Evolutionary conservation across 2,329 filamentous ascomycete genomes (phyloP), one percentile per base, ranked within the genome.

Genomic region (Emergomyces africanus): DNA sequence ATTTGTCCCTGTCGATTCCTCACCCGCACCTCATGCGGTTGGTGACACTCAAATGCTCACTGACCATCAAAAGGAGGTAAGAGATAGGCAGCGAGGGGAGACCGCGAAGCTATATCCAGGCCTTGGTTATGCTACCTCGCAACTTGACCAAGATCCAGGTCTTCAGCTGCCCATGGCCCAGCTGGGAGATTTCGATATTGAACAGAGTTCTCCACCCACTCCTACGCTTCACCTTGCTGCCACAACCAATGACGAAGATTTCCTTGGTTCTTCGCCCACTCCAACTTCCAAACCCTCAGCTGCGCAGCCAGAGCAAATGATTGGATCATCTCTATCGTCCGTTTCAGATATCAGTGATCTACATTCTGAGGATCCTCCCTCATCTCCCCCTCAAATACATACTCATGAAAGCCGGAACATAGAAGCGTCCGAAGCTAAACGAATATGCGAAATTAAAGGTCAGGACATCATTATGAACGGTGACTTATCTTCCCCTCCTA

Each of bases 61-160:
- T 0, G 88, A 91, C 41, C 82, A 84, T 49, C 90, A 95, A 69
- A 86, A 81, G 66, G 89, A 95, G 66, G 83, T 92, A 48, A 82
- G 84, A 51, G 84, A 89, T 65, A 80, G 86, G 55, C 89, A 95
- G 68, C 79, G 79, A 51, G 72, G 72, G 9, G 83, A 87, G 63
- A 81, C 81, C 28, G 81, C 82, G 5, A 79, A 79, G 0, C 76
- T 92, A 62, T 92, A 90, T 64, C 79, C 86, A 0, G 82, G 86
- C 23, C 78, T 91, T 30, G 78, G 78, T 35, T 85, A 84, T 1
- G 65, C 67, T 5, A 61, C 33, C 68, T 64, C 41, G 66, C 28
- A 63, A 60, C 18, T 33, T 44, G 54, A 25, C 12, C 54, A 42
- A 28, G 39, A 44, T 44, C n/a, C 39, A 30, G 15, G 15, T n/a